Conservation (phyloP, 176 grass and related monocot species). For the Zizania latifolia region DNA sequence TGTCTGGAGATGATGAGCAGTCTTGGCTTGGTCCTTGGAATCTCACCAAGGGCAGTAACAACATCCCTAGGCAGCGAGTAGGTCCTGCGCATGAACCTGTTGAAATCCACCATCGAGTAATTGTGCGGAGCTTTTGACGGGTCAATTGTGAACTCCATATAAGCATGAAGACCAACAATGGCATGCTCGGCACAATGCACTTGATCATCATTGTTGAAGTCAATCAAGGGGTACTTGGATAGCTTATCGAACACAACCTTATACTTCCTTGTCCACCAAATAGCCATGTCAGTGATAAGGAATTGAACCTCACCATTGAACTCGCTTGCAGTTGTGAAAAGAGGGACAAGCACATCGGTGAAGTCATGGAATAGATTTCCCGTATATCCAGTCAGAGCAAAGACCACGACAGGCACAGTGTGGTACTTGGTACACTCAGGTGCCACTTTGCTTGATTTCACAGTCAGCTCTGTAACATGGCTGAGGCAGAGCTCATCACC, state of each 20-base stretch:
- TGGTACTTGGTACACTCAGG: conserved; percentile 66
- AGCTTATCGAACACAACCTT: conserved; percentile 49
- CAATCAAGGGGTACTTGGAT: conserved; percentile 69
- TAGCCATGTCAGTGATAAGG: conserved; percentile 53
- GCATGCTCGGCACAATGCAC: conserved; percentile 72
- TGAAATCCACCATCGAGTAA: conserved; percentile 85
- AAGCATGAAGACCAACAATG: conserved; percentile 70
- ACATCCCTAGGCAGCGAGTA: conserved; percentile 47
- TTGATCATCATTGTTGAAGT: conserved; percentile 52
- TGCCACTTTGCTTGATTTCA: conserved; percentile 49
- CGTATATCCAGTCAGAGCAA: conserved; percentile 75
- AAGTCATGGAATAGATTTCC: conserved; percentile 95
- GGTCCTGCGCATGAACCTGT: conserved; percentile 67
- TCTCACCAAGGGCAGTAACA: conserved; percentile 44
- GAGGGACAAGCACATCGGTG: conserved; percentile 80
- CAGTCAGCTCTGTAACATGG: conserved; percentile 51
- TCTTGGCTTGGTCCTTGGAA: conserved; percentile 46
- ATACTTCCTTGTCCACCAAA: conserved; percentile 87
- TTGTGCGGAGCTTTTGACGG: conserved; percentile 56
- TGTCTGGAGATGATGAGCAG: conserved; percentile 72
- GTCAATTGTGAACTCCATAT: conserved; percentile 91
- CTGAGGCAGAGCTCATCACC: conserved; percentile 63
- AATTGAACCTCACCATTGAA: conserved; percentile 95
- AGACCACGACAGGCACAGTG: conserved; percentile 55
- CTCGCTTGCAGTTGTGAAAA: conserved; percentile 70